phyloP scores from a whole-genome alignment of 495 filamentous ascomycete species.

The Symbiotaphrina buchneri region DNA sequence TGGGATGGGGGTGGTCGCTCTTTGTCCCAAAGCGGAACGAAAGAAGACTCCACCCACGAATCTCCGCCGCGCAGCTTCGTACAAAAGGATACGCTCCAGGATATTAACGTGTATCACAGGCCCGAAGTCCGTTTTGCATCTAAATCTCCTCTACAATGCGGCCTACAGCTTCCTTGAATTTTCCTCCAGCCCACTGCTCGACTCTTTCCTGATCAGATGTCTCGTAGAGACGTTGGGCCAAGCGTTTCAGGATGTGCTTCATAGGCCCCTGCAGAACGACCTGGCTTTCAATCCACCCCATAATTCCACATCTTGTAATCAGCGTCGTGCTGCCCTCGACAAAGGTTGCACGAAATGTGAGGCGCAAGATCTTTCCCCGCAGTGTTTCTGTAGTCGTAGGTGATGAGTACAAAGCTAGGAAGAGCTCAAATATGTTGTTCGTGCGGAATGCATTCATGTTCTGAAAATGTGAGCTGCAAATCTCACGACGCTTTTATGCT shows the following conservation, averaged over 20 bases:
- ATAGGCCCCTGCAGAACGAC: no score
- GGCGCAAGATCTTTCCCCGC: slow-evolving; percentile 43
- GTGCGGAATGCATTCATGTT: slow-evolving; percentile 74
- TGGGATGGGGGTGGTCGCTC: no score
- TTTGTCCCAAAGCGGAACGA: no score
- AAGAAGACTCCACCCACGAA: no score
- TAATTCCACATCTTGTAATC: slow-evolving; percentile 59
- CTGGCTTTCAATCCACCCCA: slow-evolving; percentile 77
- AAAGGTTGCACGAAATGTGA: slow-evolving; percentile 48
- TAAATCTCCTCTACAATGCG: no score
- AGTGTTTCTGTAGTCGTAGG: slow-evolving; percentile 32
- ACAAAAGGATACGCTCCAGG: no score
- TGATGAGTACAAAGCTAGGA: slow-evolving; percentile 49
- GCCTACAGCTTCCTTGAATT: no score
- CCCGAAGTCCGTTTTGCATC: no score
- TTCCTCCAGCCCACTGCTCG: slow-evolving; percentile 37
- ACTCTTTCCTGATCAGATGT: slow-evolving; percentile 47
- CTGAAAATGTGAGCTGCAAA: slow-evolving; percentile 8
- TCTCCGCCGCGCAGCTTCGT: no score
- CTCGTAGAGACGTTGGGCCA: slow-evolving; percentile 40
- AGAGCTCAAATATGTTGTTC: slow-evolving; percentile 53
- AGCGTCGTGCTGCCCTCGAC: slow-evolving; percentile 65
- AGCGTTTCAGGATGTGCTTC: slow-evolving; percentile 32
- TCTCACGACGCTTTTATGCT: background rate
- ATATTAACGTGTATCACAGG: no score